Base-by-base conservation (phyloP, 202 grass and related monocot genomes). In the Cymbopogon flexuosus region DNA sequence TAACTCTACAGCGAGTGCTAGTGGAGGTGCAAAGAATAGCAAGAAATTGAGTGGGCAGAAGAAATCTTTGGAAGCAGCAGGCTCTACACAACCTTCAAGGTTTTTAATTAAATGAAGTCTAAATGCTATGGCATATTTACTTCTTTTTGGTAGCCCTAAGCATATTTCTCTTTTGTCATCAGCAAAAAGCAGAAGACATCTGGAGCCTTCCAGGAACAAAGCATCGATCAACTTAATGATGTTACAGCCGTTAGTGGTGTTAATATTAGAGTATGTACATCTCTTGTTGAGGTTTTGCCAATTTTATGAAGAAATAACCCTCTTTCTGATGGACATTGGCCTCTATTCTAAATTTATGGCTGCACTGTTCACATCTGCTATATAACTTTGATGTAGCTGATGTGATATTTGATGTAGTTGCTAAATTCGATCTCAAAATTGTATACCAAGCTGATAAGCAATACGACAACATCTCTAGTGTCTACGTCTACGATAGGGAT, bases 211-310 rank as follows among this genome's bases (percentile, higher is more conserved):
- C 88, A 89, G 75, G 95, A 93, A 80, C 95, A 98, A 89, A 98
- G 95, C 83, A 95, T 98, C 3, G 95, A 98, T 61, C 92, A 98
- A 81, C 87, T 98, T 82, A 98, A 98, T 84, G 95, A 98, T 89
- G 95, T 98, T 33, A 98, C 92, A 13, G 95, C 88, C 83, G 95
- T 94, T 81, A 98, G 95, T 75, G 95, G 95, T 65, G 95, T 95
- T 83, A 95, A 98, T 83, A 80, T 98, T 68, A 98, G 88, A 88
- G 95, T 98, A 95, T 7, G 33, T 3, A 65, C 85, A 62, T 82
- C 37, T 24, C 41, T 79, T 14, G 33, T 35, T 47, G 63, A 70
- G 31, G n/a, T 64, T 77, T 86, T 74, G 52, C 8, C 82, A 69
- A 58, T 79, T 67, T 82, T 30, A 8, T 79, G 40, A 16, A 18